A percentile compares a stretch with the other conserved stretches of the same genome.
Evolutionary conservation across 1,284 basidiomycete species (phyloP).

Genomic region (Rhodotorula sp.): DNA sequence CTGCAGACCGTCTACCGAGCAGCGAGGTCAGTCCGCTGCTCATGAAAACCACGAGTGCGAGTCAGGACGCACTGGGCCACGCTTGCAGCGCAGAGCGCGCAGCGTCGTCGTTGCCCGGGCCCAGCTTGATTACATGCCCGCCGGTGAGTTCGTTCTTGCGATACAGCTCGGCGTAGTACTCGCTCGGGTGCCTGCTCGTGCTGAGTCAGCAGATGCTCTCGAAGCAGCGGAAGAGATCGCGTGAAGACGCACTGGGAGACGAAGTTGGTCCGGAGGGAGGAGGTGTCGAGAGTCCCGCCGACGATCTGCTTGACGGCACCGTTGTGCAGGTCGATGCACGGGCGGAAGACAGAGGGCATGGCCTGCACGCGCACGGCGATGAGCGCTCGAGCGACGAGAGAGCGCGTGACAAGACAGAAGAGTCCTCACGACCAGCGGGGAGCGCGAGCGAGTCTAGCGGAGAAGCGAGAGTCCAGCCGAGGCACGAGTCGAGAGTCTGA

Average conservation of each 20-base stretch:
- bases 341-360: conserved; percentile 64
- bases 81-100: conserved; percentile 76
- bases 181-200: conserved; percentile 70
- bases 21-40: neutral
- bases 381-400: neutral
- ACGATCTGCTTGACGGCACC: conserved; percentile 98
- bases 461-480: too few relatives aligned
- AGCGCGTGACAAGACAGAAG: neutral
- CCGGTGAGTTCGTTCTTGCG: conserved; percentile 68
- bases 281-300: conserved; percentile 77
- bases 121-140: conserved; percentile 96
- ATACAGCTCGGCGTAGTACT: conserved; percentile 81
- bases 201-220: neutral
- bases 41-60: too few relatives aligned
- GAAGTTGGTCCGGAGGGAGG: conserved; percentile 83
- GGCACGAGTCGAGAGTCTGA: too few relatives aligned
- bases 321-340: conserved; percentile 95
- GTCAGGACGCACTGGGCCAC: conserved; percentile 69
- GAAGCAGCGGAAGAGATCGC: neutral
- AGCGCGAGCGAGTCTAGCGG: too few relatives aligned
- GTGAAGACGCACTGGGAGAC: conserved; percentile 69
- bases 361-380: neutral
- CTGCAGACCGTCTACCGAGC: conserved; percentile 67
- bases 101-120: conserved; percentile 79
- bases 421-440: neutral